Evolutionary conservation across 2,329 filamentous ascomycete species (phyloP).

Genomic region (Paecilomyces sp.): DNA sequence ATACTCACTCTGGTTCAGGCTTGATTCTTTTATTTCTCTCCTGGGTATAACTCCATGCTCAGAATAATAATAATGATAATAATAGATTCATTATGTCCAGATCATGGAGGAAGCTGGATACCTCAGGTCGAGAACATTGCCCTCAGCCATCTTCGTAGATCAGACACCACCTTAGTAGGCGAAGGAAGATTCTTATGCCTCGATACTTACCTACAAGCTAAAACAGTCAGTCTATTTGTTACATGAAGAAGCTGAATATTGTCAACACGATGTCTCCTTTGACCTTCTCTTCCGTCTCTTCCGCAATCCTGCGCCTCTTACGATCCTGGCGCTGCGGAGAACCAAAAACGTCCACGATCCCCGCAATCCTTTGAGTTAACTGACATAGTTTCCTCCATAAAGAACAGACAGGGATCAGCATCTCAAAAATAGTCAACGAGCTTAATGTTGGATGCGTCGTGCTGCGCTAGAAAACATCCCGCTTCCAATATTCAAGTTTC

Average conservation of each 20-base stretch:
- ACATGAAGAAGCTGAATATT: neutral
- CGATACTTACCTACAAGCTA: neutral
- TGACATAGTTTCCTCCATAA: neutral
- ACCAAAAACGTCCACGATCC: neutral
- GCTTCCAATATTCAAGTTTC: neutral
- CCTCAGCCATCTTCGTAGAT: neutral
- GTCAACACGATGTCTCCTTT: neutral
- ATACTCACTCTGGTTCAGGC: neutral
- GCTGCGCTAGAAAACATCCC: neutral
- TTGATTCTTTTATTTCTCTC: neutral
- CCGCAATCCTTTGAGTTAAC: neutral
- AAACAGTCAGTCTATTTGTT: neutral
- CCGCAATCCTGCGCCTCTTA: neutral
- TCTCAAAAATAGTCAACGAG: neutral
- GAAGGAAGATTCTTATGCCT: neutral
- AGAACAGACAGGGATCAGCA: neutral
- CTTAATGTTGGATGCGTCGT: neutral
- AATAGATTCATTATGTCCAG: too few species aligned
- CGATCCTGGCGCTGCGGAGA: neutral
- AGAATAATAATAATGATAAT: too few species aligned
- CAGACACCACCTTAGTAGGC: neutral
- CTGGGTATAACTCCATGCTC: too few species aligned
- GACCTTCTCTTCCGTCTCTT: neutral
- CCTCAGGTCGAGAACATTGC: neutral
- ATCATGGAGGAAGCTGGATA: neutral